phyloP scores from a whole-genome alignment of 768 basidiomycete genomes.

The Boletus rufocinnamomeus region DNA sequence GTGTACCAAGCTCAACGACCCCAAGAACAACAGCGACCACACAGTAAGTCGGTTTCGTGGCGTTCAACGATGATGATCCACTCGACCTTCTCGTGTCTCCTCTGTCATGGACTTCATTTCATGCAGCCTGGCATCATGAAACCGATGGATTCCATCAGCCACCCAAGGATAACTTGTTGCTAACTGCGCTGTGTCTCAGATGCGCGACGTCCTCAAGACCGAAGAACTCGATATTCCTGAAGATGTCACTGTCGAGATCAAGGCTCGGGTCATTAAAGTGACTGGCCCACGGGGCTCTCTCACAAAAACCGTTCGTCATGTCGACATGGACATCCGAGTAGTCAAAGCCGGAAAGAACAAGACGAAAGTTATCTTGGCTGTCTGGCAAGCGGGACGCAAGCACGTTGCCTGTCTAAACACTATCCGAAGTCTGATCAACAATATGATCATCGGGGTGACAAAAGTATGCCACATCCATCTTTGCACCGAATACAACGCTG shows the following conservation, averaged over 20 bases:
- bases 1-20: conserved; percentile 21
- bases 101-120: conserved; percentile 2
- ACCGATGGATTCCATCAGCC: conserved; percentile 42
- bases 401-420: conserved; percentile 98
- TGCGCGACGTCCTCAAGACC: conserved; percentile 91
- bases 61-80: not conserved
- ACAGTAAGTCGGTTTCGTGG: conserved; percentile 29
- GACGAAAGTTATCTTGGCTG: conserved; percentile 79
- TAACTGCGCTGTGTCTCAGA: conserved; percentile 46
- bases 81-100: not conserved
- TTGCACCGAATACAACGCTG: conserved; percentile 2
- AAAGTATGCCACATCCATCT: conserved; percentile 53
- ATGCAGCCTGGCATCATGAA: conserved; percentile 1
- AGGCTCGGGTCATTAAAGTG: conserved; percentile 90
- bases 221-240: conserved; percentile 91
- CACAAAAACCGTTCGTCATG: conserved; percentile 89
- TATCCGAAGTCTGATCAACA: conserved; percentile 90
- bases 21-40: conserved; percentile 28
- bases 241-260: conserved; percentile 82
- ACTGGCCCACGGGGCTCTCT: conserved; percentile 91
- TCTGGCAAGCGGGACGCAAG: conserved; percentile 98
- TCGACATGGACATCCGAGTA: conserved; percentile 91
- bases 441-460: conserved; percentile 98
- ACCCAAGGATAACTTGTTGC: conserved; percentile 35
- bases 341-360: conserved; percentile 70